Evolutionary conservation across 1,284 basidiomycete genomes (phyloP).

Genomic region (Phylloporus gajari): DNA sequence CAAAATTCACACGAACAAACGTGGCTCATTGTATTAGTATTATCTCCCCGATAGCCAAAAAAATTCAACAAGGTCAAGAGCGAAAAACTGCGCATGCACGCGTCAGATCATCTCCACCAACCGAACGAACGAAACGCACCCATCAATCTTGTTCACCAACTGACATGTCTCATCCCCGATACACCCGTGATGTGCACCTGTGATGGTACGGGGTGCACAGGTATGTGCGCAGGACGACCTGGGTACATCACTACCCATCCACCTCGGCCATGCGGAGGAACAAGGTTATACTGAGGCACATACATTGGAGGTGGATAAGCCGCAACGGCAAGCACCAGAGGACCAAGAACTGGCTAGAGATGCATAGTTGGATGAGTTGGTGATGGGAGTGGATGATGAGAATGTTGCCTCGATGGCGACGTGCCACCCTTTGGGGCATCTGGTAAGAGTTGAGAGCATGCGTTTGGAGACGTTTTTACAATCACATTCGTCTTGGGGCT

Average conservation of each 20-base stretch:
- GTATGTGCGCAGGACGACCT: slow-evolving; percentile 25
- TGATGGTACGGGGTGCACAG: slow-evolving; percentile 31
- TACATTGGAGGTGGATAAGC: slow-evolving; percentile 37
- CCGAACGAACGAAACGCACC: slow-evolving; percentile 14
- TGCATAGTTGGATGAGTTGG: slow-evolving; percentile 21
- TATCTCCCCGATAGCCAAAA: slow-evolving; percentile 22
- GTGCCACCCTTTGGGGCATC: slow-evolving; percentile 7
- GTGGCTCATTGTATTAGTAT: slow-evolving; percentile 36
- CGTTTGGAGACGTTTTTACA: slow-evolving; percentile 13
- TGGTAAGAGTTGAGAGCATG: slow-evolving; percentile 10
- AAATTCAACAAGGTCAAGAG: slow-evolving; percentile 23
- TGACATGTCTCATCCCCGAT: slow-evolving; percentile 40
- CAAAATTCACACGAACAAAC: slow-evolving; percentile 18
- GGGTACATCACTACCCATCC: slow-evolving; percentile 39
- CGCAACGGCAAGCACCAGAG: slow-evolving; percentile 25
- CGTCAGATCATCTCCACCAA: slow-evolving; percentile 6
- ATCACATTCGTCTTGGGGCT: slow-evolving; percentile 19
- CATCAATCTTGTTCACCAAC: slow-evolving; percentile 29
- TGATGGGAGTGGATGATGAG: slow-evolving; percentile 25
- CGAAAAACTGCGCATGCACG: not conserved
- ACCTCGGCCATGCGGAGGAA: slow-evolving; percentile 30
- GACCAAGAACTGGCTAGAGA: slow-evolving; percentile 17
- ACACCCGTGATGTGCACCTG: slow-evolving; percentile 32
- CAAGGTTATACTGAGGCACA: slow-evolving; percentile 33
- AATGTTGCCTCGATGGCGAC: slow-evolving; percentile 10